Percentiles rank a stretch among this genome's conserved stretches.
phyloP scores from a whole-genome alignment of 192 early-diverging fungal species.

The Podila clonocystis region DNA sequence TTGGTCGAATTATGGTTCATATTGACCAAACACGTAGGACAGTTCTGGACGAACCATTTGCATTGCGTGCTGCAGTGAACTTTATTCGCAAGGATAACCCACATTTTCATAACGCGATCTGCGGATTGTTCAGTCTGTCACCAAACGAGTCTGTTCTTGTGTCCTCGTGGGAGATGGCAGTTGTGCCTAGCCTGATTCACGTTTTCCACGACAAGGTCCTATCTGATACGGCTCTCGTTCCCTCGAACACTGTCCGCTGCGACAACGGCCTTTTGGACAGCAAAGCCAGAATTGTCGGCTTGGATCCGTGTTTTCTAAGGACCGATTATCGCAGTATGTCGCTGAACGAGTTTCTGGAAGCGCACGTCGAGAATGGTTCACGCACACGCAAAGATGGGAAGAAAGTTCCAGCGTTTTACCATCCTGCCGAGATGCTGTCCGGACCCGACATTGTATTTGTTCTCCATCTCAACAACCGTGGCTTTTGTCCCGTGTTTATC shows the following conservation, averaged over 20 bases:
- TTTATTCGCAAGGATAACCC: slow-evolving; percentile 11
- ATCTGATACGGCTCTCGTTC: neutral
- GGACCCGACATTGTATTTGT: too few species aligned
- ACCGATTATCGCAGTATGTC: slow-evolving; percentile 11
- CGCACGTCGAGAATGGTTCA: neutral
- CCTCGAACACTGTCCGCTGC: neutral
- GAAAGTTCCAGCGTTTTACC: too few species aligned
- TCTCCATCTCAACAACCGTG: too few species aligned
- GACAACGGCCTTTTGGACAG: neutral
- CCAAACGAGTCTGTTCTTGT: slow-evolving; percentile 6
- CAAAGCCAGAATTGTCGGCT: slow-evolving; percentile 18
- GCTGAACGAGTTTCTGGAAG: slow-evolving; percentile 18
- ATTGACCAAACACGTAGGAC: neutral
- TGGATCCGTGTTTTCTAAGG: neutral
- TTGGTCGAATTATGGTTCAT: slow-evolving; percentile 9
- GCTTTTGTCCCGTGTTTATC: too few species aligned
- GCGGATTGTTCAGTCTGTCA: neutral
- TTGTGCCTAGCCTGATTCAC: neutral
- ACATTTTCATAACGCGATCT: slow-evolving; percentile 15
- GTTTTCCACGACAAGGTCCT: slow-evolving; percentile 1
- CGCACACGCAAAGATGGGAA: too few species aligned
- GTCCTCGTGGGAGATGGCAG: neutral
- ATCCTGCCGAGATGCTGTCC: too few species aligned
- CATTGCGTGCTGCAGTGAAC: slow-evolving; percentile 21
- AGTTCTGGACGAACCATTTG: slow-evolving; percentile 20